Evolutionary conservation across 441 rosid genomes (phyloP).

Genomic region (Pelargonium cotyledonis): DNA sequence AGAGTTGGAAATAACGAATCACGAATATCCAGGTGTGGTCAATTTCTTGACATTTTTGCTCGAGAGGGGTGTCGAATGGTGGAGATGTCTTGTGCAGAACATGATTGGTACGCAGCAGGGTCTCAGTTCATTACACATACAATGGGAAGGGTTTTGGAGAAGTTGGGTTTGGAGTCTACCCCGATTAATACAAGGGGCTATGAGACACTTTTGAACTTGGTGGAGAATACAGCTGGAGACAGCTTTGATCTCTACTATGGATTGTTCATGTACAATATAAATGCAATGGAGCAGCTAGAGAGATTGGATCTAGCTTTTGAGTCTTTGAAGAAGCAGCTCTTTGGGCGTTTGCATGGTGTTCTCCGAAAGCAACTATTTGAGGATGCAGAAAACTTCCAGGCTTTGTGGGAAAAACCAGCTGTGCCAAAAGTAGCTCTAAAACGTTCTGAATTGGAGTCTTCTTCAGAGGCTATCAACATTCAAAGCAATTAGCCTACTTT

Average conservation of each 20-base stretch:
- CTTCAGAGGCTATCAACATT: too few relatives aligned
- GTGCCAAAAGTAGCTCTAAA: too few relatives aligned
- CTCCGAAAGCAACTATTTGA: slow-evolving; percentile 36
- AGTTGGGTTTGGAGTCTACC: slow-evolving; percentile 39
- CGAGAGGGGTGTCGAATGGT: slow-evolving; percentile 58
- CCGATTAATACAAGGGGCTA: slow-evolving; percentile 51
- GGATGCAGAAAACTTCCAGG: too few relatives aligned
- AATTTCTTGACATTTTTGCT: slow-evolving; percentile 47
- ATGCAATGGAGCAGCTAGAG: slow-evolving; percentile 68
- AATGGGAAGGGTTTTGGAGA: slow-evolving; percentile 52
- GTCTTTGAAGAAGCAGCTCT: slow-evolving; percentile 52
- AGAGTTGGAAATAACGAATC: too few relatives aligned
- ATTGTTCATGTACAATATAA: slow-evolving; percentile 50
- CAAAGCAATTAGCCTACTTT: too few relatives aligned
- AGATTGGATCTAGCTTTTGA: slow-evolving; percentile 49
- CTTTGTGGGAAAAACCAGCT: too few relatives aligned
- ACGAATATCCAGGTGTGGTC: too few relatives aligned
- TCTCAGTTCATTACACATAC: slow-evolving; percentile 69
- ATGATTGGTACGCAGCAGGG: slow-evolving; percentile 62
- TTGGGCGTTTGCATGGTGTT: slow-evolving; percentile 42
- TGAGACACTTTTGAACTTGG: slow-evolving; percentile 53
- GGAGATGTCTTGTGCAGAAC: slow-evolving; percentile 65
- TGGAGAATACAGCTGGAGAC: slow-evolving; percentile 56
- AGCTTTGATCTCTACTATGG: slow-evolving; percentile 66
- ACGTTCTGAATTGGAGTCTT: too few relatives aligned